Percentiles rank a stretch among this genome's conserved stretches.
Evolutionary conservation across 2,329 filamentous ascomycete genomes (phyloP).

Genomic region (Pestalotiopsis sp.): DNA sequence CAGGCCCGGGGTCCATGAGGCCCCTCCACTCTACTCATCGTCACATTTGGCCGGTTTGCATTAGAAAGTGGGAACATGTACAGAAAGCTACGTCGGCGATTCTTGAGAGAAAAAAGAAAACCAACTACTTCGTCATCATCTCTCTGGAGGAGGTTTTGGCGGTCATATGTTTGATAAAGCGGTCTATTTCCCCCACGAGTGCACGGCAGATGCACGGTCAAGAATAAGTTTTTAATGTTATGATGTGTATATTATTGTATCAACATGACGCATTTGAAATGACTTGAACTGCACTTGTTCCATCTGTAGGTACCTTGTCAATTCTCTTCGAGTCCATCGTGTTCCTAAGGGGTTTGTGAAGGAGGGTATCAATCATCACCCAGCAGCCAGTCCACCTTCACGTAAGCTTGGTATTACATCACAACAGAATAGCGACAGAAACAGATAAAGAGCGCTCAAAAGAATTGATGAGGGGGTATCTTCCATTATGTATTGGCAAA

Average conservation of each 20-base stretch:
- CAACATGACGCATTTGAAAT: no score
- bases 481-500: neutral
- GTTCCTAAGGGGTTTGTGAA: no score
- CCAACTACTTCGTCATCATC: neutral
- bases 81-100: neutral
- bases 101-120: neutral
- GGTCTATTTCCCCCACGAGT: neutral
- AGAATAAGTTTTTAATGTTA: neutral
- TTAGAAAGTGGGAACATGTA: neutral
- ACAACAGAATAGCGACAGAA: neutral
- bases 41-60: neutral
- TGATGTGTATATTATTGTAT: neutral
- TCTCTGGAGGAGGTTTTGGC: neutral
- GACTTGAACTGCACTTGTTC: no score
- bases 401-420: no score
- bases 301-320: no score
- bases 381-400: no score
- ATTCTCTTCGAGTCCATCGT: no score
- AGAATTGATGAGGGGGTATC: neutral
- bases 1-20: neutral
- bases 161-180: neutral
- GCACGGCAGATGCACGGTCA: neutral
- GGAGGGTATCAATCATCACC: no score
- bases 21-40: neutral
- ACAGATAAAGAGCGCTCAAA: neutral